These are phyloP conservation scores for Ophiocordyceps camponoti-saundersi DNA, from an alignment of 2,329 filamentous ascomycete genomes.

Conservation along the genomic window DNA sequence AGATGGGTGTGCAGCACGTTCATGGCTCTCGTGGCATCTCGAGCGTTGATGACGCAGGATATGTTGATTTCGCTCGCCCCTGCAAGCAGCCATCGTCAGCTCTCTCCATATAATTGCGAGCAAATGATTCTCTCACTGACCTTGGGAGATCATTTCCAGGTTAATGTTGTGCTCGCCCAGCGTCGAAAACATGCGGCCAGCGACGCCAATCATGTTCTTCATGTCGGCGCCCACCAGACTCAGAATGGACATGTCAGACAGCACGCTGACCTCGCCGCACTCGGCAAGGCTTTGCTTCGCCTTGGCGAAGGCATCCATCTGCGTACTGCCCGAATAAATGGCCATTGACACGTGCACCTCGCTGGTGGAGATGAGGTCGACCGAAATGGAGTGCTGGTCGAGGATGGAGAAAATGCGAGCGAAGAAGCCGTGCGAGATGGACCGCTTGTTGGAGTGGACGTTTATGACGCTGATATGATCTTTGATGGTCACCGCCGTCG, in stretches of 20 bases:
- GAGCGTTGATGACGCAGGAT: conserved; percentile 86
- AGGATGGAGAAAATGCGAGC: conserved; percentile 86
- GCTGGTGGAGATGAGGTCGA: conserved; percentile 89
- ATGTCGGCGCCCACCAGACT: conserved; percentile 89
- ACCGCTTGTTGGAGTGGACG: conserved; percentile 93
- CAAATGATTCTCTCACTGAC: conserved; percentile 27
- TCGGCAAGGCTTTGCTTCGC: conserved; percentile 58
- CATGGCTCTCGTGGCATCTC: conserved; percentile 81
- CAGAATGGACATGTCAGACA: conserved; percentile 86
- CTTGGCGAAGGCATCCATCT: conserved; percentile 44
- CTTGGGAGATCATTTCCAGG: conserved; percentile 98
- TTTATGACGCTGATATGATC: conserved; percentile 94
- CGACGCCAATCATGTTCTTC: conserved; percentile 94
- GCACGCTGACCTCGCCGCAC: conserved; percentile 79
- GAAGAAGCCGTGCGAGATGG: conserved; percentile 90
- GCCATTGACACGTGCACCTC: conserved; percentile 98
- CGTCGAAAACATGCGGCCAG: conserved; percentile 86
- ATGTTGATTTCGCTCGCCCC: conserved; percentile 99
- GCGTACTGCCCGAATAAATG: conserved; percentile 61
- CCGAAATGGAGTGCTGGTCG: conserved; percentile 70
- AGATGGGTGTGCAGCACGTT: conserved; percentile 93
- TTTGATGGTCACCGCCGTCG: conserved; percentile 91
- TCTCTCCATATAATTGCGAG: neutral
- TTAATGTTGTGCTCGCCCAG: conserved; percentile 89
- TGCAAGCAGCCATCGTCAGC: conserved; percentile 17